A percentile compares a stretch with the other conserved stretches of the same genome.
phyloP scores from a whole-genome alignment of 2,329 filamentous ascomycete species.

The Didymella pinodella region DNA sequence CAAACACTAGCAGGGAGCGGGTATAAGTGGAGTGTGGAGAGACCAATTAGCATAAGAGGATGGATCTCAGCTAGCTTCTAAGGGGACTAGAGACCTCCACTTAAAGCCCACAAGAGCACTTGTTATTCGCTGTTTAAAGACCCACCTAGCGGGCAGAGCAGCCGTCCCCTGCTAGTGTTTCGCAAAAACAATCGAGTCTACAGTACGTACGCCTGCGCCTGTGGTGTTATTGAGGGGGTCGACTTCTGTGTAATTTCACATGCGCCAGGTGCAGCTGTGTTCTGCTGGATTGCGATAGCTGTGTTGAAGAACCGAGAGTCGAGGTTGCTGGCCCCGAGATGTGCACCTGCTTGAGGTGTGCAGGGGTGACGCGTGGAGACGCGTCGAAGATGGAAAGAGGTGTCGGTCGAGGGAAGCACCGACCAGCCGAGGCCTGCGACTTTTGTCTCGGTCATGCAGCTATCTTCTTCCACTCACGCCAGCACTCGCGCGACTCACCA shows the following conservation, averaged over 20 bases:
- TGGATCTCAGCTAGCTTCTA: too few species aligned
- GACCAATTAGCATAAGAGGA: too few species aligned
- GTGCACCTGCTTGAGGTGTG: slow-evolving; percentile 6
- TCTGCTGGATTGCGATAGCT: neutral
- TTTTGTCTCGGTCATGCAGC: slow-evolving; percentile 14
- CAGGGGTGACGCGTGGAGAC: slow-evolving; percentile 10
- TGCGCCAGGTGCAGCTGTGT: neutral
- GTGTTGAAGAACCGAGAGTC: neutral
- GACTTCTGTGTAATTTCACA: neutral
- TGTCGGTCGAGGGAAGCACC: slow-evolving; percentile 17
- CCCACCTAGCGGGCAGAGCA: too few species aligned
- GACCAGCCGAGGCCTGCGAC: slow-evolving; percentile 19
- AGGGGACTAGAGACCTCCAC: too few species aligned
- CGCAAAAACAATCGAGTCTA: neutral
- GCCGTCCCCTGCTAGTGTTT: too few species aligned
- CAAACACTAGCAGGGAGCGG: too few species aligned
- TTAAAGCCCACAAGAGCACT: too few species aligned
- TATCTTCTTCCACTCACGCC: slow-evolving; percentile 6
- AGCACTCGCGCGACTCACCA: slow-evolving; percentile 12
- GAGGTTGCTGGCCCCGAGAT: slow-evolving; percentile 1
- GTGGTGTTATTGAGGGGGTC: neutral
- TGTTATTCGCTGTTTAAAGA: too few species aligned
- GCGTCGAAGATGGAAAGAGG: slow-evolving; percentile 8
- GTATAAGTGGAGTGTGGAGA: too few species aligned
- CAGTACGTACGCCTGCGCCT: neutral